phyloP scores from a whole-genome alignment of 2,329 filamentous ascomycete genomes.

The Microcera coccophila region DNA sequence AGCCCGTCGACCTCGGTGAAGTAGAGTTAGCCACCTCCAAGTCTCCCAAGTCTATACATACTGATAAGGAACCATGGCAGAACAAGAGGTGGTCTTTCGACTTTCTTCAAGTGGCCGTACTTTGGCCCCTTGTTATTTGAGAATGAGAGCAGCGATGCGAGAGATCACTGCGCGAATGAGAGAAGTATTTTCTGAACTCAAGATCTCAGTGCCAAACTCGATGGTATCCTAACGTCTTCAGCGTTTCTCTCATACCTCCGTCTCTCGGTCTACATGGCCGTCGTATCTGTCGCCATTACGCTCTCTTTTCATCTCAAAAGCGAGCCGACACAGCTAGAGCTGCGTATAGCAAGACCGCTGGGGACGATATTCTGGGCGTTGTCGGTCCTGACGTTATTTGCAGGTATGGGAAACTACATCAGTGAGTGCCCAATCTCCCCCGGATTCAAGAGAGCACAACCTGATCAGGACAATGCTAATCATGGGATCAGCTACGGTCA shows the following conservation, averaged over 20 bases:
- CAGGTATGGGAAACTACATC: constrained; percentile 84
- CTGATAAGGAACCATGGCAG: too few species aligned
- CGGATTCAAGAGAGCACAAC: too few species aligned
- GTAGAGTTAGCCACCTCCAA: constrained; percentile 28
- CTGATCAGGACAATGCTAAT: too few species aligned
- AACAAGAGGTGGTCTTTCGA: not conserved
- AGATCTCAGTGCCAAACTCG: not conserved
- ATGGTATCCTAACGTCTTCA: constrained; percentile 23
- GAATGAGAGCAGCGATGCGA: constrained; percentile 69
- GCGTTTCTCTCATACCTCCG: constrained; percentile 88
- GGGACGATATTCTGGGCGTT: constrained; percentile 86
- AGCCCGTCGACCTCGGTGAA: constrained; percentile 44
- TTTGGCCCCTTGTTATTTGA: constrained; percentile 68
- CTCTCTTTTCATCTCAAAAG: constrained; percentile 87
- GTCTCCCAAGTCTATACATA: not conserved
- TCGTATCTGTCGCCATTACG: constrained; percentile 86
- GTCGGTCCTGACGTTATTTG: constrained; percentile 68
- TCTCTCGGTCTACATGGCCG: constrained; percentile 82
- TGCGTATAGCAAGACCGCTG: constrained; percentile 74
- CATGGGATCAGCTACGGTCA: constrained; percentile 55
- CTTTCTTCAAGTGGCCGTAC: constrained; percentile 59
- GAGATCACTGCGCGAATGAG: constrained; percentile 78
- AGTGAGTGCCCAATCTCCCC: constrained; percentile 41
- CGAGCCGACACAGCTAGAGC: constrained; percentile 66
- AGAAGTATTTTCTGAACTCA: constrained; percentile 46